A percentile compares a stretch with the other conserved stretches of the same genome.
Evolutionary conservation across 257 asterid genomes (phyloP).

Genomic region (Cordia subcordata): DNA sequence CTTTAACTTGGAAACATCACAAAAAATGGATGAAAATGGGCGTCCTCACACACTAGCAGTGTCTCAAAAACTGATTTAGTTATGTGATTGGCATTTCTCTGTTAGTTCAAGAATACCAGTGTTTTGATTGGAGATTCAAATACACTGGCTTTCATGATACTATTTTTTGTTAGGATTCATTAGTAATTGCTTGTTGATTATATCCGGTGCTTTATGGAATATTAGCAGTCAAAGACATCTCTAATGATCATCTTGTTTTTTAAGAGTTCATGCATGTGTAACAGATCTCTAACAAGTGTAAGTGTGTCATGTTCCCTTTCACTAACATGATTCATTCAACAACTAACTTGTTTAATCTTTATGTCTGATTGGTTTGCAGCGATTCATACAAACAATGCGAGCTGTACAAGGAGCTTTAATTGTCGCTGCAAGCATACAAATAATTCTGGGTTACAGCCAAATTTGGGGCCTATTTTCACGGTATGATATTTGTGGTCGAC

Average conservation of each 20-base stretch:
- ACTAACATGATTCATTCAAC: background rate
- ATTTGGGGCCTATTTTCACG: slow-evolving; percentile 98
- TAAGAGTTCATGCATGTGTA: background rate
- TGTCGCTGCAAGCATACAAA: slow-evolving; percentile 86
- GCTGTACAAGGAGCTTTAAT: slow-evolving; percentile 97
- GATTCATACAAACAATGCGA: slow-evolving; percentile 88
- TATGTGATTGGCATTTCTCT: no score
- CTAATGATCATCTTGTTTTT: background rate
- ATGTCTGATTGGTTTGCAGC: slow-evolving; percentile 40
- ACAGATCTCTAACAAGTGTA: background rate
- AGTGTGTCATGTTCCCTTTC: background rate
- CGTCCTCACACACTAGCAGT: no score
- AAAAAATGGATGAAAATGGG: no score
- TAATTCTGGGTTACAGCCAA: slow-evolving; percentile 94
- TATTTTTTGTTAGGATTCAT: no score
- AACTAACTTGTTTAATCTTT: background rate
- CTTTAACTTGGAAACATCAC: no score
- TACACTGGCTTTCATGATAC: no score
- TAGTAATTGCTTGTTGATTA: no score
- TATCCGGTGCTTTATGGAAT: no score
- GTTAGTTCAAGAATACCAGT: no score
- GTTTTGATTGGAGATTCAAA: no score
- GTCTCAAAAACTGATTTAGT: no score
- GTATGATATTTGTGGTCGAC: slow-evolving; percentile 44
- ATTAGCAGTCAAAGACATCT: no score